Conservation (phyloP, 768 basidiomycete genomes). For the Asterophora lycoperdoides region DNA sequence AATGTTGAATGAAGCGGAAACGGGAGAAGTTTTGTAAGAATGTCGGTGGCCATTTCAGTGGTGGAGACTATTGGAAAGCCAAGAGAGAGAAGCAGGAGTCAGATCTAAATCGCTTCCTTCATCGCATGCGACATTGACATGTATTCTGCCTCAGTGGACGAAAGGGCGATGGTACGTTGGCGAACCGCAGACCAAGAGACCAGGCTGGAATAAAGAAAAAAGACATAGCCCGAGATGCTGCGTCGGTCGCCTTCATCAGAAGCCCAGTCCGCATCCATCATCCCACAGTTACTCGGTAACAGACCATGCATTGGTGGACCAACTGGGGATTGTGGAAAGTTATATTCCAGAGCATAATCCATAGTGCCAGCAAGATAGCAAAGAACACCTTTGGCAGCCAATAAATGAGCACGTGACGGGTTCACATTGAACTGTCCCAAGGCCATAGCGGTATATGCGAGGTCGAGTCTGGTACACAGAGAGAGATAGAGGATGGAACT, state of each 20-base stretch:
- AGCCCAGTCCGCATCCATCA: conserved; percentile 32
- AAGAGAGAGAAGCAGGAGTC: background rate
- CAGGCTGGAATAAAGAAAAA: conserved; percentile 13
- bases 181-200: conserved; percentile 16
- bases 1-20: background rate
- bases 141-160: conserved; percentile 25
- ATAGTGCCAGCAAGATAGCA: conserved; percentile 29
- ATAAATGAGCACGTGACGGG: conserved; percentile 22
- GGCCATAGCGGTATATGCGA: conserved; percentile 3
- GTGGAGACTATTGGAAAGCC: background rate
- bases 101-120: conserved; percentile 14
- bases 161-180: conserved; percentile 17
- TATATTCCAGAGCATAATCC: conserved; percentile 18
- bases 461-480: conserved; percentile 7
- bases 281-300: conserved; percentile 10
- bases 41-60: conserved; percentile 10
- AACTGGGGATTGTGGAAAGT: background rate
- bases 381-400: too few species aligned
- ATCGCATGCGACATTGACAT: conserved; percentile 14
- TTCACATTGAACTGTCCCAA: conserved; percentile 27
- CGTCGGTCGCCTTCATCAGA: too few species aligned
- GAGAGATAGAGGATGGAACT: conserved; percentile 15
- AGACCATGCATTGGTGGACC: background rate
- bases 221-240: conserved; percentile 21
- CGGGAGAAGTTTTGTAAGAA: conserved; percentile 21